Percentiles rank a stretch among this genome's conserved stretches.
Evolutionary conservation across 495 filamentous ascomycete genomes (phyloP).

Genomic region (Hamigera avellanea): DNA sequence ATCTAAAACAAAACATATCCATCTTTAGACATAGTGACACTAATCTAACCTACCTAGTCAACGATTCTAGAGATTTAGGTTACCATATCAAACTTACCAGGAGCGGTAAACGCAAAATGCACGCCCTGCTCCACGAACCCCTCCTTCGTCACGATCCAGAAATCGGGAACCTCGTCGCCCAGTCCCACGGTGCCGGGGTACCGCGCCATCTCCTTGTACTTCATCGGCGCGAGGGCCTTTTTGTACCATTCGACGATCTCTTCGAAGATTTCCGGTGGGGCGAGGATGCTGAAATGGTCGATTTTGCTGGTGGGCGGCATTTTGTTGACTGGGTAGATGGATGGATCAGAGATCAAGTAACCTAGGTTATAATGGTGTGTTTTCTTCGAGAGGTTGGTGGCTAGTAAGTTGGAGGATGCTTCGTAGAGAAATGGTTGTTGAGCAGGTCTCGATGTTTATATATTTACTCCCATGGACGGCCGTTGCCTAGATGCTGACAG

Average conservation of each 20-base stretch:
- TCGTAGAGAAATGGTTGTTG: too few relatives aligned
- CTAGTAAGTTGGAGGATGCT: too few relatives aligned
- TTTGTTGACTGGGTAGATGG: too few relatives aligned
- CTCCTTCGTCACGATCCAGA: slow-evolving; percentile 20
- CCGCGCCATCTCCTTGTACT: slow-evolving; percentile 21
- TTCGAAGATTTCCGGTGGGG: slow-evolving; percentile 13
- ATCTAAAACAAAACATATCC: slow-evolving; percentile 10
- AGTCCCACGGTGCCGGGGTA: slow-evolving; percentile 15
- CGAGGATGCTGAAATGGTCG: slow-evolving; percentile 13
- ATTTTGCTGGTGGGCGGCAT: slow-evolving; percentile 7
- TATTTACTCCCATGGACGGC: too few relatives aligned
- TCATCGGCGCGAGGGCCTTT: slow-evolving; percentile 21
- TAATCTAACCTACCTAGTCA: too few relatives aligned
- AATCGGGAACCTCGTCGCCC: slow-evolving; percentile 22
- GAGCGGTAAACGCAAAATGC: slow-evolving; percentile 12
- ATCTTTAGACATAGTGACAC: neutral
- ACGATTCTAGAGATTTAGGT: too few relatives aligned
- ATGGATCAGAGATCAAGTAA: too few relatives aligned
- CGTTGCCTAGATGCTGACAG: too few relatives aligned
- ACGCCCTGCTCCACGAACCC: slow-evolving; percentile 1
- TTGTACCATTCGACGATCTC: slow-evolving; percentile 28
- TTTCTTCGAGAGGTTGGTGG: too few relatives aligned
- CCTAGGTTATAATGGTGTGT: too few relatives aligned
- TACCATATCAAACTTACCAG: too few relatives aligned
- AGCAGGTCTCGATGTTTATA: too few relatives aligned